Percentiles rank a stretch among this genome's conserved stretches.
Evolutionary conservation across 495 filamentous ascomycete genomes (phyloP).

Genomic region (Xylaria flabelliformis): DNA sequence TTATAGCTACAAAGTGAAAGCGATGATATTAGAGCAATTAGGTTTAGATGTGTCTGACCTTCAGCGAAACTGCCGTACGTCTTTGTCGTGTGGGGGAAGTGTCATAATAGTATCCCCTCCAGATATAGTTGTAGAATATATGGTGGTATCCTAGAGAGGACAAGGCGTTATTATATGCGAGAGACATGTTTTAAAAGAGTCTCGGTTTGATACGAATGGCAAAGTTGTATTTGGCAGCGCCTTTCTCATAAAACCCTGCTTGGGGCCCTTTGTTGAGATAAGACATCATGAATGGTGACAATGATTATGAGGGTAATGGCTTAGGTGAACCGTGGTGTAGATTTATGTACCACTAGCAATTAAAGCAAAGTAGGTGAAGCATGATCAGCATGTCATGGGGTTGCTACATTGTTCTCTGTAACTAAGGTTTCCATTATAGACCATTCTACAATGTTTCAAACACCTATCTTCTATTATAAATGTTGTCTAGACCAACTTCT

Average conservation of each 20-base stretch:
- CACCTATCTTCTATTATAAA: neutral
- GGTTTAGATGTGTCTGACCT: neutral
- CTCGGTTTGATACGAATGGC: neutral
- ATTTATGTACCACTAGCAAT: neutral
- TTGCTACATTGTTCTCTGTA: neutral
- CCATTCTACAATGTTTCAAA: neutral
- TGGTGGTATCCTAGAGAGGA: neutral
- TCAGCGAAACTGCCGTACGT: neutral
- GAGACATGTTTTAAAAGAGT: neutral
- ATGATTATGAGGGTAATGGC: neutral
- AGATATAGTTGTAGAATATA: neutral
- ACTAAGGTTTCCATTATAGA: neutral
- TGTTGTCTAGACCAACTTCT: neutral
- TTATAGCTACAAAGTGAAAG: neutral
- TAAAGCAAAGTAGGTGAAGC: neutral
- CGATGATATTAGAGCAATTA: neutral
- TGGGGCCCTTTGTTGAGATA: neutral
- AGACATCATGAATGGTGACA: neutral
- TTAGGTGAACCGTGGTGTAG: neutral
- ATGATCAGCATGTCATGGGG: neutral
- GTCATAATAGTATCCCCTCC: neutral
- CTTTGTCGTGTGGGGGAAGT: neutral
- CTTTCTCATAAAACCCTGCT: neutral
- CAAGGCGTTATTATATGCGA: neutral
- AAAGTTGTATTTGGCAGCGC: neutral